Conservation (phyloP, 495 filamentous ascomycete species). For the Xylaria telfairii region DNA sequence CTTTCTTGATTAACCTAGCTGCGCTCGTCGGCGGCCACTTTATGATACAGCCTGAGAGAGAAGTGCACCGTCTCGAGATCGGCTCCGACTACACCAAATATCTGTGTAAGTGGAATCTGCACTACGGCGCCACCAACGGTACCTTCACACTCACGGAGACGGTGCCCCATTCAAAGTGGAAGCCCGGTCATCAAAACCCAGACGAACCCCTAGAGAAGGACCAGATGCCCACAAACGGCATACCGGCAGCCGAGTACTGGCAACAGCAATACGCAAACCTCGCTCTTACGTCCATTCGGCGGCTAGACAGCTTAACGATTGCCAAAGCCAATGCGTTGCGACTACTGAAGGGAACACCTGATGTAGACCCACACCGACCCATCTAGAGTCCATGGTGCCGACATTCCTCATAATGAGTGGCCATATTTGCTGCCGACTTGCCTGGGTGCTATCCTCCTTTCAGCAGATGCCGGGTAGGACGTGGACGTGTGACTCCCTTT, state of each 20-base stretch:
- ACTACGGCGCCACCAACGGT: slow-evolving; percentile 51
- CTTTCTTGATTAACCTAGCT: slow-evolving; percentile 60
- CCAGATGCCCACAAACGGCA: slow-evolving; percentile 36
- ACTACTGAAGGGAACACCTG: slow-evolving; percentile 25
- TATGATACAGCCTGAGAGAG: slow-evolving; percentile 44
- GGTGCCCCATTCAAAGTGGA: slow-evolving; percentile 47
- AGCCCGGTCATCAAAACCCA: slow-evolving; percentile 34
- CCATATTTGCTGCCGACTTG: slow-evolving; percentile 1
- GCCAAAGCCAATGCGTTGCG: slow-evolving; percentile 22
- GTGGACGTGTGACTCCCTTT: slow-evolving; percentile 12
- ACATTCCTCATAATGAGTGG: neutral
- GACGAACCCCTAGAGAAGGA: slow-evolving; percentile 11
- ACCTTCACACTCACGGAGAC: slow-evolving; percentile 55
- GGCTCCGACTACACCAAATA: slow-evolving; percentile 47
- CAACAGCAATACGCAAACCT: slow-evolving; percentile 47
- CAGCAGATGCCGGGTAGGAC: slow-evolving; percentile 10
- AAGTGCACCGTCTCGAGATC: slow-evolving; percentile 47
- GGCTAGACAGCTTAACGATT: slow-evolving; percentile 18
- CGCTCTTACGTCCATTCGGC: slow-evolving; percentile 23
- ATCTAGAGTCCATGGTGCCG: slow-evolving; percentile 8
- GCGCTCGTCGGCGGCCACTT: slow-evolving; percentile 55
- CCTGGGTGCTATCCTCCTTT: slow-evolving; percentile 3
- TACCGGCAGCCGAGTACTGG: slow-evolving; percentile 46
- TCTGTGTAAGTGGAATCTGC: slow-evolving; percentile 52
- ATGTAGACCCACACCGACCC: slow-evolving; percentile 23